Evolutionary conservation across 1,139 yeast species (phyloP), one percentile per base, ranked within the genome.

Genomic region (Suhomyces maxii): DNA sequence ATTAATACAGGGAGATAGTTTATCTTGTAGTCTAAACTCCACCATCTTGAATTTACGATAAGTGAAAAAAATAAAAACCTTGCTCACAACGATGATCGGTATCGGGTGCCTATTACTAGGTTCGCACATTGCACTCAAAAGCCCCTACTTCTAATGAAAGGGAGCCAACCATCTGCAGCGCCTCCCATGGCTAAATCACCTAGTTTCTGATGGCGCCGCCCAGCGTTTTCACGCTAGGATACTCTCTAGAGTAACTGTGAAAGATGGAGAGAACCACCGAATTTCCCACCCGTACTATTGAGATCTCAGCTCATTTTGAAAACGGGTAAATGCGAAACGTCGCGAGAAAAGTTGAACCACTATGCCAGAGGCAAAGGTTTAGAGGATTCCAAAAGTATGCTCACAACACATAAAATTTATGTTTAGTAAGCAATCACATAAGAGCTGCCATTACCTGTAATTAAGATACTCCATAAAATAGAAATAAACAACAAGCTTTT

Each of bases 121-220:
- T 82, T 80, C 84, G 82, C 84, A 82, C 78, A 83, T 83, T 83
- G 89, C 85, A 83, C 89, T 83, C 79, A 83, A 82, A 70, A 82
- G 83, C 81, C 76, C 67, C 57, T 60, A 62, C 64, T 53, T 61
- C 38, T 45, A 35, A 37, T 45, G 59, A 60, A 59, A 65, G 31
- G 31, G 31, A 73, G 77, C 83, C 89, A 83, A 83, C 86, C 84
- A 76, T 76, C 82, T 82, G 84, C 83, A 73, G 72, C 69, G 82
- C 84, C 86, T 83, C 85, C 89, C 89, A 83, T 82, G 64, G 69
- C 65, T 53, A 44, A 37, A 43, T 42, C 45, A 56, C 61, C 61
- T 60, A 63, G 65, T 83, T 81, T 80, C 87, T 83, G 82, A 81
- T 83, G 85, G 82, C 84, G 68, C 70, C 73, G 83, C 85, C 86